phyloP scores from a whole-genome alignment of 2,329 filamentous ascomycete species.

The Aspergillus clavatus region DNA sequence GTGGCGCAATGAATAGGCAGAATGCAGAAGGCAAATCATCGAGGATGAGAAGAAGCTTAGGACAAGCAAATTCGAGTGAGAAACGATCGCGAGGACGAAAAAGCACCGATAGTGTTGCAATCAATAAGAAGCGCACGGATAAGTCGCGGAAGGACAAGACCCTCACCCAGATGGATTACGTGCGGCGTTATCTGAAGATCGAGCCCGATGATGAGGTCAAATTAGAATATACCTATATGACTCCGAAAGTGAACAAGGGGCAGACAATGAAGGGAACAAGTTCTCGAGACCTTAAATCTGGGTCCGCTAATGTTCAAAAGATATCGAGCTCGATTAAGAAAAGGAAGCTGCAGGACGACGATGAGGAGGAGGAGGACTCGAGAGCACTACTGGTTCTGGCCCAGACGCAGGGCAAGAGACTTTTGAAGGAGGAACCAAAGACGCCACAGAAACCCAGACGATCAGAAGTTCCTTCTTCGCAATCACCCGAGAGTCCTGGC shows the following conservation, averaged over 20 bases:
- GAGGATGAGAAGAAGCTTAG: conserved; percentile 15
- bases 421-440: conserved; percentile 12
- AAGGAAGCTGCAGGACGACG: conserved; percentile 21
- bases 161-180: conserved; percentile 42
- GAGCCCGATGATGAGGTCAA: conserved; percentile 33
- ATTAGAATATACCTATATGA: conserved; percentile 29
- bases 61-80: conserved; percentile 5
- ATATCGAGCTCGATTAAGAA: conserved; percentile 16
- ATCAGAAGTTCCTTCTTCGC: conserved; percentile 39
- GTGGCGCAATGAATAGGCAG: conserved; percentile 8
- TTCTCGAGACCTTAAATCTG: background rate
- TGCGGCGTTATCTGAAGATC: conserved; percentile 32
- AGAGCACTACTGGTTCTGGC: conserved; percentile 1
- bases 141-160: conserved; percentile 31
- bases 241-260: conserved; percentile 12
- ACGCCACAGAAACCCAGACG: conserved; percentile 32
- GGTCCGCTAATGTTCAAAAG: background rate
- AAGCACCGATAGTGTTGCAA: conserved; percentile 14
- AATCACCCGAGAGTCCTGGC: conserved; percentile 41
- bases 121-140: conserved; percentile 19
- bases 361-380: conserved; percentile 5
- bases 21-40: conserved; percentile 11
- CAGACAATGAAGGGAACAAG: background rate
- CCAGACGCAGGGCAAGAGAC: background rate
- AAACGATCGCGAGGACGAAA: conserved; percentile 18